A percentile compares a stretch with the other conserved stretches of the same genome.
These are phyloP conservation scores for Rosa lucieae DNA, from an alignment of 306 rosid species.

Conservation along the genomic window DNA sequence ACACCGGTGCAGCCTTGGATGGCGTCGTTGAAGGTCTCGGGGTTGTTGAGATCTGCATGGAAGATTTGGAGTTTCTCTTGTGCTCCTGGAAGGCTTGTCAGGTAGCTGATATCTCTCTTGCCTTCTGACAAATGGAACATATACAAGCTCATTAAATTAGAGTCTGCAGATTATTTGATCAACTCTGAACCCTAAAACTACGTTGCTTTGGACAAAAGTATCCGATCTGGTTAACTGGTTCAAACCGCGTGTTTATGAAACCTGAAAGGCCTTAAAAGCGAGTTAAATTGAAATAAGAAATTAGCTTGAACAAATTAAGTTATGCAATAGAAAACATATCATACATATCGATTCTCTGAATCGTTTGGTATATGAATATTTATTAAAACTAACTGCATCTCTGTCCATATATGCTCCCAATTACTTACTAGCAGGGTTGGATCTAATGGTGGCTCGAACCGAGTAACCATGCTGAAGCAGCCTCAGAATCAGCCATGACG, in stretches of 20 bases:
- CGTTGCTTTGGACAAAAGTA: neutral
- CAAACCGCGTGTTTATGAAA: no score
- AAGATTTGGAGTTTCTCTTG: constrained; percentile 34
- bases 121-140: constrained; percentile 7
- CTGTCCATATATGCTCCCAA: neutral
- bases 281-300: neutral
- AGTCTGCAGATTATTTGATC: neutral
- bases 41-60: constrained; percentile 38
- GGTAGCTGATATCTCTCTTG: constrained; percentile 42
- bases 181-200: neutral
- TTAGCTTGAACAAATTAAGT: neutral
- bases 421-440: constrained; percentile 24
- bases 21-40: constrained; percentile 33
- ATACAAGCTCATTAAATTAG: neutral
- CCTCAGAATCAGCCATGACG: constrained; percentile 59
- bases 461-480: constrained; percentile 58
- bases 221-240: no score
- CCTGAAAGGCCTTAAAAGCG: neutral
- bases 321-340: neutral
- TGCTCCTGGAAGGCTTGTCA: constrained; percentile 42
- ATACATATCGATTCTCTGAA: neutral
- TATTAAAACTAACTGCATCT: neutral
- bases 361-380: neutral
- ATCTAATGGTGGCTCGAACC: constrained; percentile 52
- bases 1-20: constrained; percentile 48